phyloP scores from a whole-genome alignment of 257 asterid genomes.

The Nicotiana attenuata region DNA sequence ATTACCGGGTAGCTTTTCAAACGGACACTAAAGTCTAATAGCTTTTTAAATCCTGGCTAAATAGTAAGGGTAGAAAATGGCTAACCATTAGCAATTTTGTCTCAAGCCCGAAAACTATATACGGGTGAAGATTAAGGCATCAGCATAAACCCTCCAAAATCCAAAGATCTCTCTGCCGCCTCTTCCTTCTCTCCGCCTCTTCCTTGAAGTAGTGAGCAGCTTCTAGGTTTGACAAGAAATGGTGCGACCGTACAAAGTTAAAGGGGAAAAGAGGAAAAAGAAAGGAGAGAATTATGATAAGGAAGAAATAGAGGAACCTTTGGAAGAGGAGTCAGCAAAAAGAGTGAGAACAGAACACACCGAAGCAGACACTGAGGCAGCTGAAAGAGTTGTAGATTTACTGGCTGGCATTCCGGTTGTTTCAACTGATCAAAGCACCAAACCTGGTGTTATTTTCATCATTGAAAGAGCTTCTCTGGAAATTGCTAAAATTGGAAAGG shows the following conservation, averaged over 20 bases:
- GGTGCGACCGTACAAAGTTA: conserved; percentile 33
- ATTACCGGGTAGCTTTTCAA: no score
- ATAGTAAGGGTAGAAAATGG: no score
- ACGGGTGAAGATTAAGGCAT: no score
- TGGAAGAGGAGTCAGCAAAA: conserved; percentile 14
- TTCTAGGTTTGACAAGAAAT: background rate
- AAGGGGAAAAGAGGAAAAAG: conserved; percentile 34
- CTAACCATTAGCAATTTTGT: no score
- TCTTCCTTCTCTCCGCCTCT: no score
- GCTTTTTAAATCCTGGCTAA: no score
- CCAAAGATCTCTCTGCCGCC: no score
- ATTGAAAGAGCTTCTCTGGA: conserved; percentile 87
- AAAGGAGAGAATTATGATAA: conserved; percentile 22
- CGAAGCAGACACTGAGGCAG: conserved; percentile 29
- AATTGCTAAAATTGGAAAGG: conserved; percentile 93
- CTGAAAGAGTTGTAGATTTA: conserved; percentile 31
- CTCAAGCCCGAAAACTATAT: no score
- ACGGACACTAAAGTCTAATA: no score
- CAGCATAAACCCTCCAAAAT: no score
- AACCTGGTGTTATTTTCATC: conserved; percentile 65
- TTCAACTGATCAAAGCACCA: conserved; percentile 30
- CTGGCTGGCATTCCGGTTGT: conserved; percentile 65
- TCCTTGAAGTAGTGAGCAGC: no score
- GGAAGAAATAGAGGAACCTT: conserved; percentile 14
- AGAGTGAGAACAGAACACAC: conserved; percentile 26